These are phyloP conservation scores for Chaetomium fimeti DNA, from an alignment of 495 filamentous ascomycete species.

Conservation along the genomic window DNA sequence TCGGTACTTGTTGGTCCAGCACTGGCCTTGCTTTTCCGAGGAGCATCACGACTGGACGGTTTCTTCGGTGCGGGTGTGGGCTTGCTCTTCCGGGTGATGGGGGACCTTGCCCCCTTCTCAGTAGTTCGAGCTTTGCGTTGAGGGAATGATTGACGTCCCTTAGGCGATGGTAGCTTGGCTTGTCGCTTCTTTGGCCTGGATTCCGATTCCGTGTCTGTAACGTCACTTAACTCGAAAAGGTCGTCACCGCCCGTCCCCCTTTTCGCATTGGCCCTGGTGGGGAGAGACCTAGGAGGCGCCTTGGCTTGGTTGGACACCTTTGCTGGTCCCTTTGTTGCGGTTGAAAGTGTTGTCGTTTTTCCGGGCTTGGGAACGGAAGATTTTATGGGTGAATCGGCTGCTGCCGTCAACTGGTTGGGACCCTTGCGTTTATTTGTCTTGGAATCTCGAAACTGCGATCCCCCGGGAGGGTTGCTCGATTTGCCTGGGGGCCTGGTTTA, in stretches of 20 bases:
- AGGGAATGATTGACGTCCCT: background rate
- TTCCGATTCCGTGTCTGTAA: conserved; percentile 9
- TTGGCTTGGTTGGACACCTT: conserved; percentile 2
- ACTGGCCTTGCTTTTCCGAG: background rate
- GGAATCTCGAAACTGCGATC: background rate
- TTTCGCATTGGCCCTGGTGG: background rate
- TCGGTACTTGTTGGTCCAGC: too few relatives aligned
- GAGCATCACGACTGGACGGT: background rate
- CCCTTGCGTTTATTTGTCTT: background rate
- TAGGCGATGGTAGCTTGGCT: background rate
- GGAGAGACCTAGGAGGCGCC: too few relatives aligned
- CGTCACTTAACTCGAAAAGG: conserved; percentile 9
- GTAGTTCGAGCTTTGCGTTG: background rate
- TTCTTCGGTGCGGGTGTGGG: conserved; percentile 2
- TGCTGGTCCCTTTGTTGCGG: background rate
- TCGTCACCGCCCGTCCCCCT: background rate
- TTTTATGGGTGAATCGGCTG: background rate
- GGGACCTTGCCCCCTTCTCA: background rate
- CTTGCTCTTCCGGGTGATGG: background rate
- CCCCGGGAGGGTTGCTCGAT: background rate
- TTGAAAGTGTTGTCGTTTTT: background rate
- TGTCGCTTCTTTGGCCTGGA: conserved; percentile 9
- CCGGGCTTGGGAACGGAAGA: background rate
- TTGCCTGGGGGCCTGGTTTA: background rate
- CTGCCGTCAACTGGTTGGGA: background rate